A percentile compares a stretch with the other conserved stretches of the same genome.
Evolutionary conservation across 257 asterid species (phyloP).

Genomic region (Penstemon barbatus): DNA sequence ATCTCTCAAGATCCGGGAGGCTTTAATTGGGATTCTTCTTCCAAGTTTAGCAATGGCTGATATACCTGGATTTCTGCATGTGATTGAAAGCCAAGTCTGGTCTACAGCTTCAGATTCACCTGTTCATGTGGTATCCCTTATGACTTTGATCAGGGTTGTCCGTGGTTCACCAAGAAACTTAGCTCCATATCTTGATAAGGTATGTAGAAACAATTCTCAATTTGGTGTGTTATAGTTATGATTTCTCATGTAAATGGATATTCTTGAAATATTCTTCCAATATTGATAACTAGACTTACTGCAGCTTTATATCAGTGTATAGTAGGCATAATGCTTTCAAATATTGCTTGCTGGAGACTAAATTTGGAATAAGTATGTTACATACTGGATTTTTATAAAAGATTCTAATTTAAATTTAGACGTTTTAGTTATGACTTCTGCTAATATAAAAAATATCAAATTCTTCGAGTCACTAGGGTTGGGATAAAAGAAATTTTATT

Average conservation of each 20-base stretch:
- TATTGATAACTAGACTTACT: slow-evolving; percentile 11
- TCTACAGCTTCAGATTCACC: slow-evolving; percentile 99
- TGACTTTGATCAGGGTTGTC: slow-evolving; percentile 78
- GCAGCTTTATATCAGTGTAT: slow-evolving; percentile 2
- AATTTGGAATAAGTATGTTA: slow-evolving; percentile 6
- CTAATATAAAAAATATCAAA: not conserved
- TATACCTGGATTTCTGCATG: slow-evolving; percentile 77
- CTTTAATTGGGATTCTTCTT: slow-evolving; percentile 79
- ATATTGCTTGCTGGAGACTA: slow-evolving; percentile 18
- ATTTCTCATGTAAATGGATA: slow-evolving; percentile 13
- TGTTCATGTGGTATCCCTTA: slow-evolving; percentile 82
- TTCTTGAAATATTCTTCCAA: slow-evolving; percentile 16
- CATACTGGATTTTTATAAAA: slow-evolving; percentile 9
- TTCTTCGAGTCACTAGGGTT: slow-evolving; percentile 7
- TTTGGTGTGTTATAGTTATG: slow-evolving; percentile 10
- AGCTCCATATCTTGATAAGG: slow-evolving; percentile 89
- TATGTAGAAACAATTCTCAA: slow-evolving; percentile 46
- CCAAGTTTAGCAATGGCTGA: slow-evolving; percentile 97
- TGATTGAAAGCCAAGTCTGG: slow-evolving; percentile 90
- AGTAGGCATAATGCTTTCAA: not conserved
- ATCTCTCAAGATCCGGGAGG: slow-evolving; percentile 60
- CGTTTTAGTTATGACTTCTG: slow-evolving; percentile 1
- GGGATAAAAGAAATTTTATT: not conserved
- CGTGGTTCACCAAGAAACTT: slow-evolving; percentile 92
- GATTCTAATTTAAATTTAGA: slow-evolving; percentile 18